Base-by-base conservation (phyloP, 768 basidiomycete genomes). In the Phylloporus sp. region DNA sequence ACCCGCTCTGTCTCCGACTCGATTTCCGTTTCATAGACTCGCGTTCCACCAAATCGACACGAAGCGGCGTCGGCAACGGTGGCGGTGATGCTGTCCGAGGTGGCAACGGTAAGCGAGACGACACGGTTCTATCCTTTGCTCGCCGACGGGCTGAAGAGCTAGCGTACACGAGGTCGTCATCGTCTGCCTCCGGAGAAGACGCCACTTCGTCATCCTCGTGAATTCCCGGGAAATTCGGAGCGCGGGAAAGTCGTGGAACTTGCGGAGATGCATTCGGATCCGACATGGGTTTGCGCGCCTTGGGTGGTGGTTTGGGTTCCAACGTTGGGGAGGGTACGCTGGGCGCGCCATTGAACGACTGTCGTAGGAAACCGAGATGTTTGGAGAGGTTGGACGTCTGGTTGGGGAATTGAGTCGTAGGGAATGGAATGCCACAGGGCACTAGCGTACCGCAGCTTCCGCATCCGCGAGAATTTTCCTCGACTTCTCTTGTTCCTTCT, bases 401-500 rank as follows among this genome's bases (percentile, higher is more conserved):
- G 43, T 23, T 37, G 32, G 24, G 42, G 21, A 36, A 28, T 33
- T 51, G 36, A 48, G 20, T 27, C 47, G n/a, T 37, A 49, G 31
- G 41, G 27, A 53, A 52, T 33, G 13, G 22, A 33, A 51, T 50
- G 52, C 40, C 52, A 65, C 54, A 47, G 40, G 32, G 41, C 37
- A 45, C 36, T 44, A 41, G 58, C 73, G 59, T 69, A 90, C 88
- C 54, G 85, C 86, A 49, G 76, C 69, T 64, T 90, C 89, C 32
- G 86, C 77, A 57, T 90, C 86, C 10, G 75, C 71, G 58, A 90
- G 71, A 52, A 91, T 65, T 61, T 78, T 82, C 56, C 77, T 72
- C 15, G 85, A 84, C 65, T 82, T 89, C 65, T 86, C 86, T 42
- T 79, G 79, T 63, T 90, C 89, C 59, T 79, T 81, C 71, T 86